These are phyloP conservation scores for Fagus sylvatica DNA, from an alignment of 306 rosid species.

Conservation along the genomic window DNA sequence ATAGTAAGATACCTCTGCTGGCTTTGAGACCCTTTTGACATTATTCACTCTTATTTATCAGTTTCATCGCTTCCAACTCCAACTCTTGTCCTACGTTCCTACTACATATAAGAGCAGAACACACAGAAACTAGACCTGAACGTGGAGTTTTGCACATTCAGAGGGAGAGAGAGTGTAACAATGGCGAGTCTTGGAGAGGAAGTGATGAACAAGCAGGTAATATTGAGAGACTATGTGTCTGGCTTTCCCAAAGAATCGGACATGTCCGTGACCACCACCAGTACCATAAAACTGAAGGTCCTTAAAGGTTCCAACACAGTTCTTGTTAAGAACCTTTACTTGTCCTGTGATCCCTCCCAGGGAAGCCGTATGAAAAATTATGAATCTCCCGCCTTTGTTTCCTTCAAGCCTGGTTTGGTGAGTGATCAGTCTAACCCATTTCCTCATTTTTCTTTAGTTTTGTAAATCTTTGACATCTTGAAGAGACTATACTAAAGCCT, in stretches of 20 bases:
- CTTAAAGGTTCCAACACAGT: background rate
- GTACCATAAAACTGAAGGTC: background rate
- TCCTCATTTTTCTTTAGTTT: background rate
- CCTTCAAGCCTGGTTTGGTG: background rate
- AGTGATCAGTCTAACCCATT: background rate
- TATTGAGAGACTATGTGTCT: background rate
- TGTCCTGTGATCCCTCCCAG: constrained; percentile 20
- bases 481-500: too few species aligned
- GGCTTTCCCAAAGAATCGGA: background rate
- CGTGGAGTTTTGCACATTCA: too few species aligned
- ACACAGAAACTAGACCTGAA: too few species aligned
- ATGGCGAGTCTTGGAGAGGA: background rate
- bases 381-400: background rate
- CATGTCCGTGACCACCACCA: background rate
- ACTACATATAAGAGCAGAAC: background rate
- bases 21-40: background rate
- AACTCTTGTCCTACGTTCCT: background rate
- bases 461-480: too few species aligned
- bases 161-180: background rate
- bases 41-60: background rate
- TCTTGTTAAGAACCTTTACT: constrained; percentile 5
- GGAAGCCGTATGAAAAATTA: background rate
- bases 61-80: background rate
- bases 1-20: background rate
- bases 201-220: constrained; percentile 8